Percentiles rank a stretch among this genome's conserved stretches.
These are phyloP conservation scores for Grammothele lineata DNA, from an alignment of 768 basidiomycete species.

Conservation along the genomic window DNA sequence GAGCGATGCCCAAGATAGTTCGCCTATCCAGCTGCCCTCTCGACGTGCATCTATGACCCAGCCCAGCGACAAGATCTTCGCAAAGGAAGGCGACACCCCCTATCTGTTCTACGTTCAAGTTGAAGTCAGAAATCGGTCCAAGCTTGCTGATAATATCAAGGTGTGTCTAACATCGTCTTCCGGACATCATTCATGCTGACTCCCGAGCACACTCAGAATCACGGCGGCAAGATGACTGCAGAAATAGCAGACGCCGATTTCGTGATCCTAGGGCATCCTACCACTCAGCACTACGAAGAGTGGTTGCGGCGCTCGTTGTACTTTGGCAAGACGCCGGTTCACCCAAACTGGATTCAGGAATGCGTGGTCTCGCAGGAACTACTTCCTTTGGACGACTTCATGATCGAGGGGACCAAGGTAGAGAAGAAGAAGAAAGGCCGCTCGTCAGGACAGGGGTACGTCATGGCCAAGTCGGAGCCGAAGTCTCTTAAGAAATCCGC, in stretches of 20 bases:
- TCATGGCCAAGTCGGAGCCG: too few species aligned
- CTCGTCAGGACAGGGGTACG: too few species aligned
- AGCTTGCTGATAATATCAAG: slow-evolving; percentile 55
- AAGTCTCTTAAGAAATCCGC: too few species aligned
- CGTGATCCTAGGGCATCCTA: slow-evolving; percentile 46
- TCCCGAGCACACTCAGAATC: too few species aligned
- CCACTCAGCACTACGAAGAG: slow-evolving; percentile 47
- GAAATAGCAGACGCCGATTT: slow-evolving; percentile 56
- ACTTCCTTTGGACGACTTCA: too few species aligned
- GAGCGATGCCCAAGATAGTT: too few species aligned
- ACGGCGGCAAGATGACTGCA: slow-evolving; percentile 57
- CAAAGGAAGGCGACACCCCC: slow-evolving; percentile 35
- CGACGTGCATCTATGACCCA: too few species aligned
- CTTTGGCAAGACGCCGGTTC: too few species aligned
- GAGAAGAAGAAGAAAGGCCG: neutral
- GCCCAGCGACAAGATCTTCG: slow-evolving; percentile 49
- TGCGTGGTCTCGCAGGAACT: too few species aligned
- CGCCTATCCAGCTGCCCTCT: too few species aligned
- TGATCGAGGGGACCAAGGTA: too few species aligned
- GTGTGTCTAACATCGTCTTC: slow-evolving; percentile 30
- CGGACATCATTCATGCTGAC: neutral
- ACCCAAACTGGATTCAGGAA: neutral
- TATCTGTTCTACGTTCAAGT: slow-evolving; percentile 64
- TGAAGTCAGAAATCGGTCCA: slow-evolving; percentile 52
- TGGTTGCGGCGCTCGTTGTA: slow-evolving; percentile 35